Percentiles rank a stretch among this genome's conserved stretches.
These are phyloP conservation scores for Colletotrichum tanaceti DNA, from an alignment of 2,329 filamentous ascomycete genomes.

Conservation along the genomic window DNA sequence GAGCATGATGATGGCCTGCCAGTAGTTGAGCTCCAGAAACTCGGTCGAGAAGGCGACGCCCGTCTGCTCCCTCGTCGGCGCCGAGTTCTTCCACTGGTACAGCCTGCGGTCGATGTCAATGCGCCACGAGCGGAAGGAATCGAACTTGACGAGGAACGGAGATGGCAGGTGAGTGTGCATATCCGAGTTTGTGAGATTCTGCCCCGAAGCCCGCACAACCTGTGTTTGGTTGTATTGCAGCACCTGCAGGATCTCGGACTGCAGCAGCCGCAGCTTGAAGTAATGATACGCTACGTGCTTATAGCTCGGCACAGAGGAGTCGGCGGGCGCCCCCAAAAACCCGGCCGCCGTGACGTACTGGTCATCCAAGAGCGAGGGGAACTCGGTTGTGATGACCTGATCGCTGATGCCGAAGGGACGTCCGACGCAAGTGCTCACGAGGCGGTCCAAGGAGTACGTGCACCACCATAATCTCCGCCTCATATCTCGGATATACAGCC, in stretches of 20 bases:
- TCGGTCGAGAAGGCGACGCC: conserved; percentile 91
- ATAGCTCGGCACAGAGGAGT: conserved; percentile 77
- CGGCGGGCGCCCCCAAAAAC: conserved; percentile 70
- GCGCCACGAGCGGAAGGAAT: conserved; percentile 89
- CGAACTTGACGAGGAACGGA: conserved; percentile 85
- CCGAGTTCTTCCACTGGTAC: conserved; percentile 86
- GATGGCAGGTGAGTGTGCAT: conserved; percentile 85
- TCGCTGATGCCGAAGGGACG: conserved; percentile 95
- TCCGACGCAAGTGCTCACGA: conserved; percentile 94
- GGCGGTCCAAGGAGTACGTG: conserved; percentile 92
- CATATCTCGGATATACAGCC: conserved; percentile 88
- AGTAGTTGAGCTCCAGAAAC: conserved; percentile 95
- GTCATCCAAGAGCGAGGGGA: conserved; percentile 90
- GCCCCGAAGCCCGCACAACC: conserved; percentile 74
- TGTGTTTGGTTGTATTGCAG: conserved; percentile 92
- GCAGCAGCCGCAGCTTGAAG: conserved; percentile 85
- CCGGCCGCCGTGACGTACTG: conserved; percentile 85
- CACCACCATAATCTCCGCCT: conserved; percentile 95
- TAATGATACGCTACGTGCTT: conserved; percentile 94
- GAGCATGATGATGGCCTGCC: conserved; percentile 96
- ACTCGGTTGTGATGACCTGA: conserved; percentile 94
- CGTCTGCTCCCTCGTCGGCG: conserved; percentile 81
- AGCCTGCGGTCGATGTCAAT: conserved; percentile 86
- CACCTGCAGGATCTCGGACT: conserved; percentile 95
- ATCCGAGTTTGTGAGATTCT: conserved; percentile 74